phyloP scores from a whole-genome alignment of 2,329 filamentous ascomycete genomes.

The Sarocladium strictum region DNA sequence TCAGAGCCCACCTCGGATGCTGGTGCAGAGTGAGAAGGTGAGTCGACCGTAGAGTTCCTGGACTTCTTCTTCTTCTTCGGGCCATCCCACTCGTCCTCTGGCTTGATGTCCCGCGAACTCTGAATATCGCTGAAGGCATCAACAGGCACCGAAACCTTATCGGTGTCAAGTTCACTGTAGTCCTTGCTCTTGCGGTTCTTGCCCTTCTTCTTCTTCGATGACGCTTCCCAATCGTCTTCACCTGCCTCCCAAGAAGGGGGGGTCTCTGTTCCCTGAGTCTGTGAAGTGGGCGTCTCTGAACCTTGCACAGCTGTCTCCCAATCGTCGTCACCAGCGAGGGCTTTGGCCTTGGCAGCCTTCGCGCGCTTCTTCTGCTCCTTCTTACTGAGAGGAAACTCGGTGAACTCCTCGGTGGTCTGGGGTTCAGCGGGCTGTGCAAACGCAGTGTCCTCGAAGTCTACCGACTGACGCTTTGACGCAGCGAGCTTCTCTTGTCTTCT shows the following conservation, averaged over 20 bases:
- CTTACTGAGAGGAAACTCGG: conserved; percentile 22
- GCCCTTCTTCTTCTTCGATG: conserved; percentile 24
- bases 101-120: conserved; percentile 15
- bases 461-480: conserved; percentile 27
- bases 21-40: conserved; percentile 24
- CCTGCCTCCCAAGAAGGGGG: conserved; percentile 10
- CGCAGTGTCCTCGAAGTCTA: conserved; percentile 11
- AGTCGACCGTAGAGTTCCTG: conserved; percentile 26
- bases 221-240: conserved; percentile 21
- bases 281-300: conserved; percentile 4
- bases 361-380: conserved; percentile 37
- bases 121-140: conserved; percentile 23
- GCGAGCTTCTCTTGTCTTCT: conserved; percentile 39
- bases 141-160: conserved; percentile 22
- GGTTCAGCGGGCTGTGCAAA: neutral
- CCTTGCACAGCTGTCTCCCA: conserved; percentile 15
- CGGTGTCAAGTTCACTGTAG: conserved; percentile 18
- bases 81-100: conserved; percentile 30
- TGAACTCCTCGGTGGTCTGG: neutral
- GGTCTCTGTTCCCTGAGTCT: conserved; percentile 1
- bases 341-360: conserved; percentile 23
- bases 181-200: conserved; percentile 24
- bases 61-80: conserved; percentile 29
- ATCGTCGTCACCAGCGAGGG: conserved; percentile 19
- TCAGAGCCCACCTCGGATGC: conserved; percentile 31